Evolutionary conservation across 345 rosid species (phyloP), one percentile per base, ranked within the genome.

Genomic region (Turnera subulata): DNA sequence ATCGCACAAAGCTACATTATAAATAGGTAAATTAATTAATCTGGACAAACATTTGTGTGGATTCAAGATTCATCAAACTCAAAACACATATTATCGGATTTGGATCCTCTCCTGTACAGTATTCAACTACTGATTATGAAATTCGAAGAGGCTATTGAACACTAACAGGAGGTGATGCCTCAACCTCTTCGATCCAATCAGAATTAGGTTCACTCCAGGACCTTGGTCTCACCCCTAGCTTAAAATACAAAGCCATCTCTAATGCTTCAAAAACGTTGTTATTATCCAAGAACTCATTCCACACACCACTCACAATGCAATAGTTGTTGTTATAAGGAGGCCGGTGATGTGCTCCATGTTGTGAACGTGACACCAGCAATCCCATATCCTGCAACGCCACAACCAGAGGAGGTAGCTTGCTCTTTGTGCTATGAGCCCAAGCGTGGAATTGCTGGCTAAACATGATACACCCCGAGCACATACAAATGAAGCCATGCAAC

Each of bases 381-480:
- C 93, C 93, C 0, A 65, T 75, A 26, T 84, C 95, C 63, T 92
- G 98, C 76, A 89, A 40, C 0, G 77, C 73, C 65, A 80, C 88
- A 45, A 86, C 93, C 1, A 59, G 17, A 4, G 81, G 76, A 0
- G 96, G 96, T 46, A 92, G 64, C 78, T 77, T 84, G 82, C 95
- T 84, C 80, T 83, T 92, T 17, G 91, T 89, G 61, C 93, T 72
- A 23, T 89, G 96, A 51, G 96, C 95, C 98, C 96, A 92, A n/a
- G 91, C 82, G 70, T 92, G 98, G 35, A 86, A 86, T 58, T 84
- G 95, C 67, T 86, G 98, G 85, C 98, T 86, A 32, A 89, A 82
- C 95, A 86, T 82, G 42, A 88, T 80, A 79, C 88, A 88, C 17
- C 88, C 85, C 0, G 95, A 64, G 69, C 66, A 82, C 2, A 73